Evolutionary conservation across 768 basidiomycete species (phyloP), one percentile per base, ranked within the genome.

Genomic region (Russula olivacea): DNA sequence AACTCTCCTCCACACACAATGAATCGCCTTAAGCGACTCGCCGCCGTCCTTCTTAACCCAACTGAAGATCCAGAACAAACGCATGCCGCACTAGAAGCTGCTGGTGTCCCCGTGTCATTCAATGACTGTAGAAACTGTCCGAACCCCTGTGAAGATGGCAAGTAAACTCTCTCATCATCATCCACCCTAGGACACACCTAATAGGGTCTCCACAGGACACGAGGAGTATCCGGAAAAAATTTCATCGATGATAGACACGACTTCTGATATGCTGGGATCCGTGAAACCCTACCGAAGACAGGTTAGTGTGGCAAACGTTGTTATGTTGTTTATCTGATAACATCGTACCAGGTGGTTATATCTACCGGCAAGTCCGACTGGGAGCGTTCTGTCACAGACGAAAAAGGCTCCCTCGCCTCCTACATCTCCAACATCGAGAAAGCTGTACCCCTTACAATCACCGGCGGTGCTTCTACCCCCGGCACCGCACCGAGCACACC

Each of bases 321-420:
- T 30, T 43, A 5, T 36, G 48, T 11, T 4, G 55, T 64, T 47
- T 55, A 66, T 67, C 62, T 64, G 50, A 50, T 64, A 55, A 66
- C 19, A 15, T 8, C 36, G 10, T 23, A 7, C 19, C 5, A 94
- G 88, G 80, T 96, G 38, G 78, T 98, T 38, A 89, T 98, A 58
- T 94, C 91, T 1, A 96, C 93, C 0, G 93, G 93, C 7, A 86
- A 89, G 74, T 79, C 85, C 21, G 93, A 98, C 76, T 98, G 95
- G 95, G 82, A 84, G 43, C 79, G 79, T 47, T 86, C 93, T 48
- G 84, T 98, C 63, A 88, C 88, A 2, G 82, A 86, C 61, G 87
- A 83, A 30, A 76, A 80, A 28, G 82, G 80, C 53, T 84, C 88
- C 6, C 83, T 98, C 28, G 90, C 94, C 7, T 80, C 84, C 63